These are phyloP conservation scores for Talaromyces borbonicus DNA, from an alignment of 495 filamentous ascomycete genomes.

Conservation along the genomic window DNA sequence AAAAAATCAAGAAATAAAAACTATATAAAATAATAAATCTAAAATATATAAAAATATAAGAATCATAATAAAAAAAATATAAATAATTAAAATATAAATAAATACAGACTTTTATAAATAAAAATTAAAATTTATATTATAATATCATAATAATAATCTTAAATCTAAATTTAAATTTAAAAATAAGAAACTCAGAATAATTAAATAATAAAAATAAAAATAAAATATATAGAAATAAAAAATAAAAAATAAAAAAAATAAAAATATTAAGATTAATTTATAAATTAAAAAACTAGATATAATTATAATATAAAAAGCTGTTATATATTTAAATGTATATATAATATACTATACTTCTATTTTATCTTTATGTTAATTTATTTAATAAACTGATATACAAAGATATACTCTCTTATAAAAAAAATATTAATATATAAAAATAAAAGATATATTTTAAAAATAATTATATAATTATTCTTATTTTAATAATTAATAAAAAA, in stretches of 20 bases:
- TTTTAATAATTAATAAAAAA: slow-evolving; percentile 2
- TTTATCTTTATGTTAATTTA: slow-evolving; percentile 6
- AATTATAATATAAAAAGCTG: slow-evolving; percentile 7
- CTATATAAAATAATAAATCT: background rate
- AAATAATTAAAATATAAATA: background rate
- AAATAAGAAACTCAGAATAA: background rate
- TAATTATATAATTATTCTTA: background rate
- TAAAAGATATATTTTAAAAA: too few species aligned
- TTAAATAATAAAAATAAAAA: background rate
- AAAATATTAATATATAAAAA: background rate
- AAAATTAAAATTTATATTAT: too few species aligned
- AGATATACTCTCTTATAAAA: background rate
- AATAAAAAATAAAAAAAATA: background rate
- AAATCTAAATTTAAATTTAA: background rate
- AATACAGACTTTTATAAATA: background rate
- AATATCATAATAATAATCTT: background rate
- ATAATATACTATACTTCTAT: too few species aligned
- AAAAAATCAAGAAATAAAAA: background rate
- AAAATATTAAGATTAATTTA: background rate
- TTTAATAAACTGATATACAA: background rate
- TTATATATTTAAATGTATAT: slow-evolving; percentile 5
- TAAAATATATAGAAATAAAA: background rate
- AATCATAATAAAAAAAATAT: background rate
- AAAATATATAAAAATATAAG: background rate
- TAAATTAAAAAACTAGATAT: slow-evolving; percentile 8